These are phyloP conservation scores for Quercus robur DNA, from an alignment of 306 rosid genomes.

Conservation along the genomic window DNA sequence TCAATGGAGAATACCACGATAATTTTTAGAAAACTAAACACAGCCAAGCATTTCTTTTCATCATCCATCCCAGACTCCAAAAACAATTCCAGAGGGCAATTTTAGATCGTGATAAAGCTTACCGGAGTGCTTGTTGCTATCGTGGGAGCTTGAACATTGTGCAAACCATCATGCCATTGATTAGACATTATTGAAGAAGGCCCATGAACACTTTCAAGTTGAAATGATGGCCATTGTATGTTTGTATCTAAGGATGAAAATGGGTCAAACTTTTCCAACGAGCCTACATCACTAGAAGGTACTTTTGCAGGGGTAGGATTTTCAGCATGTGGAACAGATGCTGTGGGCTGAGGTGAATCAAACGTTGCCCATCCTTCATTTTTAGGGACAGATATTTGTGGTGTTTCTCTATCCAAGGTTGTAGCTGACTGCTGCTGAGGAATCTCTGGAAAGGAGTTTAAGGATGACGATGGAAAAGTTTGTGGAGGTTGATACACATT, in stretches of 20 bases:
- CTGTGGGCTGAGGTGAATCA: slow-evolving; percentile 44
- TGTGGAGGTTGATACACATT: slow-evolving; percentile 32
- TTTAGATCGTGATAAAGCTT: slow-evolving; percentile 4
- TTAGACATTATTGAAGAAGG: slow-evolving; percentile 33
- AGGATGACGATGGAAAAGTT: slow-evolving; percentile 26
- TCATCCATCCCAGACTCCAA: background rate
- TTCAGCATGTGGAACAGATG: slow-evolving; percentile 30
- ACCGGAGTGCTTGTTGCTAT: slow-evolving; percentile 41
- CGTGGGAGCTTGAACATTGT: slow-evolving; percentile 29
- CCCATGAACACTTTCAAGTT: slow-evolving; percentile 20
- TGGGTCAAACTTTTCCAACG: slow-evolving; percentile 39
- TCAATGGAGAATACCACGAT: background rate
- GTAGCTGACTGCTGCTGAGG: slow-evolving; percentile 39
- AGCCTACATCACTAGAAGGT: slow-evolving; percentile 30
- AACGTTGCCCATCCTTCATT: slow-evolving; percentile 88
- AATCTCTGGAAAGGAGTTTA: slow-evolving; percentile 39
- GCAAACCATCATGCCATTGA: slow-evolving; percentile 40
- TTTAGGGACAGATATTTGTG: slow-evolving; percentile 38
- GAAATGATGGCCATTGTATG: slow-evolving; percentile 46
- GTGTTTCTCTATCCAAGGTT: slow-evolving; percentile 32
- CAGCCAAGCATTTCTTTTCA: background rate
- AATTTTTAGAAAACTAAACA: slow-evolving; percentile 12
- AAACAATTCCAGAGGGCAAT: background rate
- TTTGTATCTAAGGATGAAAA: slow-evolving; percentile 34
- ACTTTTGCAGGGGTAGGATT: slow-evolving; percentile 17